These are phyloP conservation scores for Cornus controversa DNA, from an alignment of 148 eudicot genomes.

Conservation along the genomic window DNA sequence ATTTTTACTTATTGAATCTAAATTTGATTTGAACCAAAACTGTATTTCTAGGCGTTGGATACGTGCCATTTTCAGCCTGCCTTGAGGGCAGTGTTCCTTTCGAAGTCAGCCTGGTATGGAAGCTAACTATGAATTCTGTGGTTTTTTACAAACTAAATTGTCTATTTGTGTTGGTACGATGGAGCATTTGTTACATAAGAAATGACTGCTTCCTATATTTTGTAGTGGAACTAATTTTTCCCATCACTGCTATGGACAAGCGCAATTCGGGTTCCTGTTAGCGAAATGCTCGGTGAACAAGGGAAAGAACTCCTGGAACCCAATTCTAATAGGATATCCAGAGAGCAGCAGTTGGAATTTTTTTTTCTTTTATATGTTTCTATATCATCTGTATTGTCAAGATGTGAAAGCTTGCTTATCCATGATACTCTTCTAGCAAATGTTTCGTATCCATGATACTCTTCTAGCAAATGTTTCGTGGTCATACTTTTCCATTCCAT, in stretches of 20 bases:
- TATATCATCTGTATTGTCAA: background rate
- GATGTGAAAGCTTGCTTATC: background rate
- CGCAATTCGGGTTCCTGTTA: background rate
- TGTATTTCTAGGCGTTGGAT: slow-evolving; percentile 37
- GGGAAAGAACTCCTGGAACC: background rate
- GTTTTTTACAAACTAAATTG: background rate
- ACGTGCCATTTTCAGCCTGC: slow-evolving; percentile 32
- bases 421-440: background rate
- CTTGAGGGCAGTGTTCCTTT: background rate
- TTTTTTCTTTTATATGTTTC: background rate
- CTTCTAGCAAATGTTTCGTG: background rate
- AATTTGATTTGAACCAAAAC: background rate
- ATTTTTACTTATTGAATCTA: background rate
- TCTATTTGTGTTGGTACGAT: background rate
- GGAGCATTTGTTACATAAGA: background rate
- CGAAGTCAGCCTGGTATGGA: background rate
- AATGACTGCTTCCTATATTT: background rate
- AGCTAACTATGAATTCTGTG: background rate
- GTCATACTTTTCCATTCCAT: too few relatives aligned
- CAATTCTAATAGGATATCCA: background rate
- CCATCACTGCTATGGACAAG: background rate
- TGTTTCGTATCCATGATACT: too few relatives aligned
- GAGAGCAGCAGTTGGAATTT: background rate
- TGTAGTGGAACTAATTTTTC: background rate
- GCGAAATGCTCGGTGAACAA: background rate